Conservation (phyloP, 371 early-diverging fungal species). For the Coemansia sp. region DNA sequence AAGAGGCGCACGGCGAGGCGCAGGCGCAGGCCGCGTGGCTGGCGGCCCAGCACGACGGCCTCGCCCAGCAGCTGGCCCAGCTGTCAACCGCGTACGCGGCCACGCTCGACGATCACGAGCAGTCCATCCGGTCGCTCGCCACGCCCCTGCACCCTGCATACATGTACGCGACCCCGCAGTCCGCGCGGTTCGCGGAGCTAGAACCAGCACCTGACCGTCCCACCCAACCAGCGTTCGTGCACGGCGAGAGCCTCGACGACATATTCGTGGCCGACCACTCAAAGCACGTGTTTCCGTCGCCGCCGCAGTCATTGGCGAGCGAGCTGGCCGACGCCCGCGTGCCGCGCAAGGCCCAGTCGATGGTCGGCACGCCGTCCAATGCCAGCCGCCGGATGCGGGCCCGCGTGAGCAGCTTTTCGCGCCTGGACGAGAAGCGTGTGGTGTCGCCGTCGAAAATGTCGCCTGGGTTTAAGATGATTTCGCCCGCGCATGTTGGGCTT, state of each 20-base stretch:
- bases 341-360: slow-evolving; percentile 37
- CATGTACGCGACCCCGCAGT: no score
- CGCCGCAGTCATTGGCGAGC: slow-evolving; percentile 17
- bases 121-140: slow-evolving; percentile 23
- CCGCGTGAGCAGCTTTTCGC: slow-evolving; percentile 38
- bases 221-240: background rate
- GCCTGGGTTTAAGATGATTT: slow-evolving; percentile 13
- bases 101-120: slow-evolving; percentile 43
- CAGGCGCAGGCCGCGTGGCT: slow-evolving; percentile 9
- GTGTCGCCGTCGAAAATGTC: slow-evolving; percentile 9
- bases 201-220: no score
- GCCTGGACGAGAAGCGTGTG: background rate
- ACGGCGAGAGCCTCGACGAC: slow-evolving; percentile 32
- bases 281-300: slow-evolving; percentile 10
- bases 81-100: slow-evolving; percentile 24
- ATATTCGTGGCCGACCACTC: slow-evolving; percentile 28
- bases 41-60: background rate
- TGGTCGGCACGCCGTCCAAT: slow-evolving; percentile 21
- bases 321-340: background rate
- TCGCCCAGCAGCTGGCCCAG: slow-evolving; percentile 13
- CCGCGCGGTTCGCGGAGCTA: no score
- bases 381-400: background rate
- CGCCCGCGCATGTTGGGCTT: slow-evolving; percentile 36
- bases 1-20: slow-evolving; percentile 6
- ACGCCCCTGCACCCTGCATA: slow-evolving; percentile 4